phyloP scores from a whole-genome alignment of 1,284 basidiomycete species.

The Trichosporon faecale region DNA sequence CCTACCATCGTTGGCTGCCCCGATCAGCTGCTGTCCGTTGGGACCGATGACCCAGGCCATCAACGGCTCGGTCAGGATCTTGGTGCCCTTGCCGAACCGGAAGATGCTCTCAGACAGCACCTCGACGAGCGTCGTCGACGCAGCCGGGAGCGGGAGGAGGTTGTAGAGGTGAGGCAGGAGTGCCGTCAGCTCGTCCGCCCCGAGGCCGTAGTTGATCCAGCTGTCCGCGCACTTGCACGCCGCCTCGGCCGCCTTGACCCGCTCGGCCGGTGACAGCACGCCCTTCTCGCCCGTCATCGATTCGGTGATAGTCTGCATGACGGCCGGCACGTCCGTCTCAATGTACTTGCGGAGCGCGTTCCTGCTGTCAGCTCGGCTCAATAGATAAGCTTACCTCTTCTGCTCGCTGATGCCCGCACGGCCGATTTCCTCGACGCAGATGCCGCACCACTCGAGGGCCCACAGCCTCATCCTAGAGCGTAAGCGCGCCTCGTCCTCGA shows the following conservation, averaged over 20 bases:
- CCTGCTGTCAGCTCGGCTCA: constrained; percentile 22
- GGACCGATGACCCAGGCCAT: constrained; percentile 67
- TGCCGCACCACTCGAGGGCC: constrained; percentile 73
- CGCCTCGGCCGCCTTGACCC: constrained; percentile 60
- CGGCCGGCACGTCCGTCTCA: constrained; percentile 62
- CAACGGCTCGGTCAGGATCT: constrained; percentile 74
- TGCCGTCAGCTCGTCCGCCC: constrained; percentile 59
- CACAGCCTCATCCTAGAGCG: constrained; percentile 37
- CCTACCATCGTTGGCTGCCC: constrained; percentile 31
- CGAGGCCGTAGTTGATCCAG: constrained; percentile 68
- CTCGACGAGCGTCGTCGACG: constrained; percentile 71
- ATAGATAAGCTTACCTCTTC: constrained; percentile 61
- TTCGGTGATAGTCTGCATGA: constrained; percentile 63
- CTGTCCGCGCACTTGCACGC: constrained; percentile 74
- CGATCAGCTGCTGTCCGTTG: constrained; percentile 32
- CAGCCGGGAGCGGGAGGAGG: constrained; percentile 59
- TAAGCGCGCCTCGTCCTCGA: constrained; percentile 24
- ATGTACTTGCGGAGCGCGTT: constrained; percentile 39
- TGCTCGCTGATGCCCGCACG: constrained; percentile 69
- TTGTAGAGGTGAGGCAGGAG: constrained; percentile 56
- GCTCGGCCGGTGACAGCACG: constrained; percentile 28
- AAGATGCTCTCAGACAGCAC: constrained; percentile 70
- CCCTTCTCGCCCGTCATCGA: constrained; percentile 52
- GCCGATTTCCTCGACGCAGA: constrained; percentile 74
- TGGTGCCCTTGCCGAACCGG: constrained; percentile 66